Percentiles rank a stretch among this genome's conserved stretches.
These are phyloP conservation scores for Parascedosporium putredinis DNA, from an alignment of 2,329 filamentous ascomycete species.

Conservation along the genomic window DNA sequence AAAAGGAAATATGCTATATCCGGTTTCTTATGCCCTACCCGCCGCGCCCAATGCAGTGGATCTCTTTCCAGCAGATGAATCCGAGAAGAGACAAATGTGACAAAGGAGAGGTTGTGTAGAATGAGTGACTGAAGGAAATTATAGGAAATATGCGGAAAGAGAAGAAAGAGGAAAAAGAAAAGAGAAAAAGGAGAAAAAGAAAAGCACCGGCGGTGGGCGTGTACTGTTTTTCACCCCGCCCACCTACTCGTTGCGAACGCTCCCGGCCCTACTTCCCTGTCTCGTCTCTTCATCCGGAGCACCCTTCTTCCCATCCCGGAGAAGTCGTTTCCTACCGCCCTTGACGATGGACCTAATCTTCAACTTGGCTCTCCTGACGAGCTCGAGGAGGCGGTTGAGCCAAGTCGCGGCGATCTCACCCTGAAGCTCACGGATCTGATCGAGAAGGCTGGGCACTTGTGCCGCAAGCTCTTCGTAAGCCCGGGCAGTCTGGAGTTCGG, in stretches of 20 bases:
- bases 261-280: neutral
- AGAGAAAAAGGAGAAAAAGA: too few relatives aligned
- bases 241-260: neutral
- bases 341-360: neutral
- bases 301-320: neutral
- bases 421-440: neutral
- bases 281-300: neutral
- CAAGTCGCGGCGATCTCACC: neutral
- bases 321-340: neutral
- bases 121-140: too few relatives aligned
- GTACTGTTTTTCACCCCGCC: too few relatives aligned
- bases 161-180: too few relatives aligned
- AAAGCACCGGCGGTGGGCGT: too few relatives aligned
- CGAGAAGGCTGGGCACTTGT: neutral
- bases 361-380: neutral
- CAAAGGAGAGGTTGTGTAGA: neutral
- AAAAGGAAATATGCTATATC: too few relatives aligned
- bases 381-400: neutral
- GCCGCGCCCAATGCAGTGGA: neutral
- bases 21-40: neutral
- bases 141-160: neutral
- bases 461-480: neutral
- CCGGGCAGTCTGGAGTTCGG: neutral
- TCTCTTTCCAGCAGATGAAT: conserved; percentile 3
- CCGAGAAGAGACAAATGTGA: neutral